phyloP scores from a whole-genome alignment of 345 rosid genomes.

The Brassica nigra region DNA sequence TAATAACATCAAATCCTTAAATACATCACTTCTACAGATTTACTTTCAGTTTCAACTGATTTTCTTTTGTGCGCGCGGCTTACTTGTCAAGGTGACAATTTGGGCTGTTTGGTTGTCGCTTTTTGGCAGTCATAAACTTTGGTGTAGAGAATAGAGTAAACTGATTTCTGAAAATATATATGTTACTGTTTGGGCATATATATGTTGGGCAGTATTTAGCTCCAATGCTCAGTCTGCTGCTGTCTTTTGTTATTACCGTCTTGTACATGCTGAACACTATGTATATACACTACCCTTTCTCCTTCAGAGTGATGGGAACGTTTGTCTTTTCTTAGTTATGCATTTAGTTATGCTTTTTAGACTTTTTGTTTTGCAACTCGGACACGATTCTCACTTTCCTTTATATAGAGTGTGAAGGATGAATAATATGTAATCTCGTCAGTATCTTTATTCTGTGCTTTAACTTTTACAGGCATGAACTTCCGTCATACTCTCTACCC shows the following conservation, averaged over 20 bases:
- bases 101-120: conserved; percentile 6
- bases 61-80: conserved; percentile 1
- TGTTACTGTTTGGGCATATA: background rate
- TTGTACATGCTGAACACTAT: conserved; percentile 12
- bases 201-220: conserved; percentile 4
- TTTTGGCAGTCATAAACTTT: conserved; percentile 8
- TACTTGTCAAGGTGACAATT: too few species aligned
- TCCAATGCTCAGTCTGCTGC: background rate
- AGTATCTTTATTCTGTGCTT: conserved; percentile 2
- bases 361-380: background rate
- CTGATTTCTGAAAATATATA: background rate
- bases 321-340: conserved; percentile 6
- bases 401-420: conserved; percentile 13
- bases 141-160: conserved; percentile 10
- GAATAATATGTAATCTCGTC: background rate
- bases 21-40: conserved; percentile 1
- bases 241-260: background rate
- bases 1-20: conserved; percentile 3
- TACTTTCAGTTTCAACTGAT: conserved; percentile 13
- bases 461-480: conserved; percentile 56
- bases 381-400: conserved; percentile 15
- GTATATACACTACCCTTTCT: background rate
- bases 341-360: background rate
- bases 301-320: background rate
- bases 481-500: conserved; percentile 90